Percentiles rank a stretch among this genome's conserved stretches.
Conservation (phyloP, 257 asterid species). For the Nicotiana attenuata region DNA sequence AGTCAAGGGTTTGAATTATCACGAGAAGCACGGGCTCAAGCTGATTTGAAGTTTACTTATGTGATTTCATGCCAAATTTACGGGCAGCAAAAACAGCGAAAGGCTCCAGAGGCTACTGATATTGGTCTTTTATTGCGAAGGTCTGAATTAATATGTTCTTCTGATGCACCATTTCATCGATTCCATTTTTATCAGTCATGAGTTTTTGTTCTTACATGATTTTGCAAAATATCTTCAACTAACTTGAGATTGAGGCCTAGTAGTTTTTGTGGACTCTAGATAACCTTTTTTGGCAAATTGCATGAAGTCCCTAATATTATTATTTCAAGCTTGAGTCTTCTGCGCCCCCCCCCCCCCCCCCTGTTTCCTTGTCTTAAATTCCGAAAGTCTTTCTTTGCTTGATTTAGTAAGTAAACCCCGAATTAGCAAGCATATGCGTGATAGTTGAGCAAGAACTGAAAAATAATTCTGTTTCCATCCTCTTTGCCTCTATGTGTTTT, state of each 20-base stretch:
- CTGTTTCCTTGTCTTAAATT: not conserved
- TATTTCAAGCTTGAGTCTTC: not conserved
- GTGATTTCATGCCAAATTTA: conserved; percentile 97
- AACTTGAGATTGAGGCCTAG: not conserved
- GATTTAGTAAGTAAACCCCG: not conserved
- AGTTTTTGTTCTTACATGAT: not conserved
- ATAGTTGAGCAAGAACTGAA: not conserved
- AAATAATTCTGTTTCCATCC: not conserved
- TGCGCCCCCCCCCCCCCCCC: no score
- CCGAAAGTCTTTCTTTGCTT: not conserved
- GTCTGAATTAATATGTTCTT: conserved; percentile 27
- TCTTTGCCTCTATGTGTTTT: conserved; percentile 1
- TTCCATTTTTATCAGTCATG: not conserved
- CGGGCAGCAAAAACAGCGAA: conserved; percentile 95
- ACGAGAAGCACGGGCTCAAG: conserved; percentile 93
- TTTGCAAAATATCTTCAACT: not conserved
- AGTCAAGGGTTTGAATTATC: conserved; percentile 79
- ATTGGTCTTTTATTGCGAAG: conserved; percentile 85
- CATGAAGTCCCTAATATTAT: not conserved
- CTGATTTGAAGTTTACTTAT: conserved; percentile 89
- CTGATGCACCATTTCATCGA: not conserved
- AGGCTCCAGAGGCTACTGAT: conserved; percentile 96
- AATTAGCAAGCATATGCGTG: not conserved
- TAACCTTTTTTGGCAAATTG: not conserved
- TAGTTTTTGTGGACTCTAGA: not conserved